Conservation (phyloP, 768 basidiomycete genomes). For the Panaeolus cyanescens region DNA sequence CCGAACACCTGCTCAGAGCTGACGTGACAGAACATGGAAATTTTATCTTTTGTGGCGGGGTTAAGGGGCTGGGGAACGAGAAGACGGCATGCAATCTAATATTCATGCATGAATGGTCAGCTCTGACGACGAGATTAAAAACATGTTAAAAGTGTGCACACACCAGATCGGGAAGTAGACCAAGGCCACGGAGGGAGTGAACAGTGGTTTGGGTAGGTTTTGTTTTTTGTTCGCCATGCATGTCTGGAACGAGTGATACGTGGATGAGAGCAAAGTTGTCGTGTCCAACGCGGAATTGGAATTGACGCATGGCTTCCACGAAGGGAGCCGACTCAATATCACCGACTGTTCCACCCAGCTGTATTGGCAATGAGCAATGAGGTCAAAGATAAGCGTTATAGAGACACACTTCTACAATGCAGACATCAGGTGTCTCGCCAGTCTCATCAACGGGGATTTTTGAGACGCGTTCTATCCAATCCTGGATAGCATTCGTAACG, state of each 20-base stretch:
- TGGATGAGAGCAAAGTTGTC: slow-evolving; percentile 97
- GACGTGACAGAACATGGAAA: slow-evolving; percentile 99
- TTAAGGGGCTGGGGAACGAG: slow-evolving; percentile 81
- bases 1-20: slow-evolving; percentile 87
- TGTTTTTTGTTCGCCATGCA: slow-evolving; percentile 99
- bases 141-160: slow-evolving; percentile 24
- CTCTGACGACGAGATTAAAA: neutral
- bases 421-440: slow-evolving; percentile 91
- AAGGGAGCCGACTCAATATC: slow-evolving; percentile 99
- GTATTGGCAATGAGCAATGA: neutral
- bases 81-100: slow-evolving; percentile 92
- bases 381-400: neutral
- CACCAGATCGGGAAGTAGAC: slow-evolving; percentile 90
- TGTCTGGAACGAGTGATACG: slow-evolving; percentile 96
- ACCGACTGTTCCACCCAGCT: slow-evolving; percentile 98
- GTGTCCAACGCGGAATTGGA: slow-evolving; percentile 96
- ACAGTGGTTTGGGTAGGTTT: slow-evolving; percentile 99
- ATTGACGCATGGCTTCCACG: slow-evolving; percentile 99
- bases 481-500: slow-evolving; percentile 95
- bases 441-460: slow-evolving; percentile 95
- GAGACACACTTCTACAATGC: slow-evolving; percentile 84
- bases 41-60: slow-evolving; percentile 88
- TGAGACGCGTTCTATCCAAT: slow-evolving; percentile 96
- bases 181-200: slow-evolving; percentile 89
- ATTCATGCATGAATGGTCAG: neutral